Evolutionary conservation across 2,329 filamentous ascomycete species (phyloP), one percentile per base, ranked within the genome.

Genomic region (Fusarium coffeatum): DNA sequence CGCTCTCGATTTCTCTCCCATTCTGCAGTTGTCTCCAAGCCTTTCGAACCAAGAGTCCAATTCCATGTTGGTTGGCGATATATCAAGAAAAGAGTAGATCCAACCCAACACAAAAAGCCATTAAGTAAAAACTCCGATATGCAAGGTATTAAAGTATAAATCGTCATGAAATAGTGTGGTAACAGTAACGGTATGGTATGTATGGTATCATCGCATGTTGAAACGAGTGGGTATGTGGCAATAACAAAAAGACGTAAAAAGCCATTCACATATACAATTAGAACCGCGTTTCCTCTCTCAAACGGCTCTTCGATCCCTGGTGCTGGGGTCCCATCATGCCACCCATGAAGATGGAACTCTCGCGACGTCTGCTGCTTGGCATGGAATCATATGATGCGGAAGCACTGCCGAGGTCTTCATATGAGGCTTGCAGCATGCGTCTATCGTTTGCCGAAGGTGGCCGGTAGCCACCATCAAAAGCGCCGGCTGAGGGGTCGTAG

Each of bases 341-440:
- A 61, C 85, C 82, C 74, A 86, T 82, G 64, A 89, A 87, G 77
- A 90, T 87, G 47, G 83, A 81, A 72, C 89, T 91, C 78, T 91
- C 88, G 51, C 89, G 84, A 50, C 87, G 83, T 74, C 83, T 86
- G 42, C 81, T 86, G 11, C 30, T 37, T 65, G 72, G 73, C 51
- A 86, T 86, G 25, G 80, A 85, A 49, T 86, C 83, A 63, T 78
- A 73, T 18, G 72, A 63, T 23, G 66, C 61, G 27, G 71, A 66
- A 23, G 62, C 68, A 56, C 56, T 72, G 40, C 69, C 67, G n/a
- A 72, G 43, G 6, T 77, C 71, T 20, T 76, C 74, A 18, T 60
- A 68, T 55, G 57, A 66, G 6, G 63, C 65, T 41, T 81, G 79
- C 27, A 80, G 80, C 11, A 77, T 66, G 7, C 79, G 79, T 47